A percentile compares a stretch with the other conserved stretches of the same genome.
These are phyloP conservation scores for Botrytis hyacinthi DNA, from an alignment of 2,329 filamentous ascomycete species.

Conservation along the genomic window DNA sequence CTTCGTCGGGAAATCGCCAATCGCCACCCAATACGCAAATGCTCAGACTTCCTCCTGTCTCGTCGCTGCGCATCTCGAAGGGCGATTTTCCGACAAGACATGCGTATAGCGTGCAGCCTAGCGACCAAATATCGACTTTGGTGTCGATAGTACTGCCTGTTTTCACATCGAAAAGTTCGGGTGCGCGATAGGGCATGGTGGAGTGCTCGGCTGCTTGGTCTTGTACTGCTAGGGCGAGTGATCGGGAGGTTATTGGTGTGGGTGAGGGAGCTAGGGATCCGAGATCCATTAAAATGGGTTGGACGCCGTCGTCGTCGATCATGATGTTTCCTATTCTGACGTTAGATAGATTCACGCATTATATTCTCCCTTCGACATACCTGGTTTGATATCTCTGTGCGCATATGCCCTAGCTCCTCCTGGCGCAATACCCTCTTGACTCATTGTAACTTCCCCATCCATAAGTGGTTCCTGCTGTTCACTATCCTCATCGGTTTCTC, in stretches of 20 bases:
- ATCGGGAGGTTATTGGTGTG: constrained; percentile 84
- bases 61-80: constrained; percentile 92
- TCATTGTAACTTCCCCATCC: constrained; percentile 69
- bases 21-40: constrained; percentile 92
- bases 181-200: constrained; percentile 97
- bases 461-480: constrained; percentile 81
- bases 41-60: constrained; percentile 89
- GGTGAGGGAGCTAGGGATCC: constrained; percentile 87
- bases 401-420: constrained; percentile 78
- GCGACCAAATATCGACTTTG: constrained; percentile 96
- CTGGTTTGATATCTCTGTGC: constrained; percentile 96
- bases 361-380: constrained; percentile 47
- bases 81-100: constrained; percentile 95
- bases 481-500: constrained; percentile 57
- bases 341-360: constrained; percentile 21
- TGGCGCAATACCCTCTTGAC: constrained; percentile 65
- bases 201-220: constrained; percentile 94
- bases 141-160: constrained; percentile 89
- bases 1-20: constrained; percentile 94
- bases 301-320: constrained; percentile 87
- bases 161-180: constrained; percentile 97
- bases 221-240: constrained; percentile 86
- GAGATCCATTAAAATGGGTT: constrained; percentile 95
- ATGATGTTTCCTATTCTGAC: constrained; percentile 76
- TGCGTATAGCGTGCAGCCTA: constrained; percentile 96